These are phyloP conservation scores for Kalmusia sp. DNA, from an alignment of 2,329 filamentous ascomycete species.

Conservation along the genomic window DNA sequence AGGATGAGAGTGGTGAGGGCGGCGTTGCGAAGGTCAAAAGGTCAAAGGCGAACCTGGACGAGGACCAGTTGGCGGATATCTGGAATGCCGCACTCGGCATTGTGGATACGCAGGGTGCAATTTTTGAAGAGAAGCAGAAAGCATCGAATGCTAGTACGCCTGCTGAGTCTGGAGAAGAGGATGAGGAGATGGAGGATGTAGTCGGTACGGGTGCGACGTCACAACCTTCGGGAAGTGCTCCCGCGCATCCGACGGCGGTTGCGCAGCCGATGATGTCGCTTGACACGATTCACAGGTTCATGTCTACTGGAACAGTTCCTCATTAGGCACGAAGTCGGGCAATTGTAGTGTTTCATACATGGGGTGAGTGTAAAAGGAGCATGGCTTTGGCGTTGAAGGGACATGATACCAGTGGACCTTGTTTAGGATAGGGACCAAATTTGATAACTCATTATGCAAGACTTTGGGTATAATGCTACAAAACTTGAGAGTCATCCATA, in stretches of 20 bases:
- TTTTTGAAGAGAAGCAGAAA: not conserved
- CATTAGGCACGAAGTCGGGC: not conserved
- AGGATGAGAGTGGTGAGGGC: constrained; percentile 20
- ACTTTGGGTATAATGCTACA: constrained; percentile 4
- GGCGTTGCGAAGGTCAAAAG: constrained; percentile 19
- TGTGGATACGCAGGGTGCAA: constrained; percentile 7
- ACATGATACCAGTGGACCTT: constrained; percentile 4
- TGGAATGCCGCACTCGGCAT: constrained; percentile 7
- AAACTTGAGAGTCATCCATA: not conserved
- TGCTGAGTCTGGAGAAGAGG: not conserved
- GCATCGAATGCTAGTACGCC: not conserved
- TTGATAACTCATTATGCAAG: not conserved
- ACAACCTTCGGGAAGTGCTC: not conserved
- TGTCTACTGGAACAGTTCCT: constrained; percentile 25
- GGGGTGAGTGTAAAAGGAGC: not conserved
- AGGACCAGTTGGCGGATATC: constrained; percentile 15
- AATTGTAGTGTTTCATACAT: not conserved
- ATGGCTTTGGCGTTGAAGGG: constrained; percentile 4
- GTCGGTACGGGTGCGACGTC: not conserved
- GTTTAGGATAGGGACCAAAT: not conserved
- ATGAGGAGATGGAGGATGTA: constrained; percentile 19
- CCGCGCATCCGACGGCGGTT: constrained; percentile 20
- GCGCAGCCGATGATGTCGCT: constrained; percentile 29
- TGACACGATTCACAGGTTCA: constrained; percentile 32
- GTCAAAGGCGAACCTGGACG: constrained; percentile 15